A percentile compares a stretch with the other conserved stretches of the same genome.
These are phyloP conservation scores for Exophiala sp. DNA, from an alignment of 2,329 filamentous ascomycete genomes.

Conservation along the genomic window DNA sequence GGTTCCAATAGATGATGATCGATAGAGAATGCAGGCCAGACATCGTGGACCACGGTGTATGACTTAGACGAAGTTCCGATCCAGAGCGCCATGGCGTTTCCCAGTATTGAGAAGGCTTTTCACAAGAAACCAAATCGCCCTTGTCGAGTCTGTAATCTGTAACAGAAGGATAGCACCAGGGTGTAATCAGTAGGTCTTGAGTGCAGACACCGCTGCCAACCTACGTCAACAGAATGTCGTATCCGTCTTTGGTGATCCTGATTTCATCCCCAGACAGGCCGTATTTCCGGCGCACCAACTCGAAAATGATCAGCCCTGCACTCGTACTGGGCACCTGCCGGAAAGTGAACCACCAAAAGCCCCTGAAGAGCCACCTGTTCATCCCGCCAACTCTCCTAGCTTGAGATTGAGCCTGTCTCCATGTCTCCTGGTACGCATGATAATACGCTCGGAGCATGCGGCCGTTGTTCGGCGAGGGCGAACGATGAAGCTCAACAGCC, in stretches of 20 bases:
- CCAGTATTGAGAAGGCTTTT: no score
- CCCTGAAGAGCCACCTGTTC: conserved; percentile 50
- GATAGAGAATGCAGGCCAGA: no score
- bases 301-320: conserved; percentile 60
- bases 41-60: no score
- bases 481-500: conserved; percentile 33
- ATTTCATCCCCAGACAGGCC: conserved; percentile 48
- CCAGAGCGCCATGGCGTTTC: no score
- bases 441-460: conserved; percentile 52
- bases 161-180: no score
- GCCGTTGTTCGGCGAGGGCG: conserved; percentile 30
- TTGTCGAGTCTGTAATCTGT: no score
- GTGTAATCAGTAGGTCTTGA: no score
- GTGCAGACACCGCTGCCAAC: no score
- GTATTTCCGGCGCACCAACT: conserved; percentile 57
- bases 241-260: conserved; percentile 54
- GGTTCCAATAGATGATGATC: no score
- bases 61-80: no score
- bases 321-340: conserved; percentile 59
- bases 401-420: conserved; percentile 47
- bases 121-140: no score
- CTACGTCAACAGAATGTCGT: conserved; percentile 53
- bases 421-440: conserved; percentile 56
- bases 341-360: conserved; percentile 52
- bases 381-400: conserved; percentile 48